Evolutionary conservation across 345 rosid species (phyloP).

Genomic region (Aethionema arabicum): DNA sequence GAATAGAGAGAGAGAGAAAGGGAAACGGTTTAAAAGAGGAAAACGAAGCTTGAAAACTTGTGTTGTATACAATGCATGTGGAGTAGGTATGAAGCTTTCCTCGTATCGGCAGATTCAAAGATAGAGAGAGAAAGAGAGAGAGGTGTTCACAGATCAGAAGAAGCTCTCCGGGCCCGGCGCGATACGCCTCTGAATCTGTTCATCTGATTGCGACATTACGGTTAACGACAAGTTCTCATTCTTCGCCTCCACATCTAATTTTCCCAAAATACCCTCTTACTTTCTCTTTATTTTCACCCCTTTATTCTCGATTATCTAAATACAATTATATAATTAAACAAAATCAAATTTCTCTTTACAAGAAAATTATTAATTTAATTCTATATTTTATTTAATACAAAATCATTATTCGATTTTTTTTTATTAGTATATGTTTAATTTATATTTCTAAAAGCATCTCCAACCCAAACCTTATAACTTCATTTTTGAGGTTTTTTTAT

Average conservation of each 20-base stretch:
- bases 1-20: slow-evolving; percentile 15
- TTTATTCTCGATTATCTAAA: too few species aligned
- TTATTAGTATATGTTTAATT: too few species aligned
- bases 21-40: slow-evolving; percentile 32
- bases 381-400: too few species aligned
- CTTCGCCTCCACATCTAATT: not conserved
- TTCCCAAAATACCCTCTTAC: slow-evolving; percentile 24
- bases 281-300: too few species aligned
- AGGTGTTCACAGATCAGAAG: slow-evolving; percentile 11
- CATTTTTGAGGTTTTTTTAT: too few species aligned
- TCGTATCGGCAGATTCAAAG: slow-evolving; percentile 23
- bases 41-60: not conserved
- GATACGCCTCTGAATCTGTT: slow-evolving; percentile 40
- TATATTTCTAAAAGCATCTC: too few species aligned
- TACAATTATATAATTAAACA: too few species aligned
- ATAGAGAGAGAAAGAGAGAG: not conserved
- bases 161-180: slow-evolving; percentile 28
- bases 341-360: too few species aligned
- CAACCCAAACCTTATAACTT: too few species aligned
- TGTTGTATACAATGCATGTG: slow-evolving; percentile 28
- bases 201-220: slow-evolving; percentile 38
- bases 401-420: too few species aligned
- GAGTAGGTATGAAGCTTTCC: slow-evolving; percentile 13
- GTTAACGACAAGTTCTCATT: slow-evolving; percentile 34
- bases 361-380: too few species aligned